Base-by-base conservation (phyloP, 768 basidiomycete genomes). In the Kockovaella imperatae region DNA sequence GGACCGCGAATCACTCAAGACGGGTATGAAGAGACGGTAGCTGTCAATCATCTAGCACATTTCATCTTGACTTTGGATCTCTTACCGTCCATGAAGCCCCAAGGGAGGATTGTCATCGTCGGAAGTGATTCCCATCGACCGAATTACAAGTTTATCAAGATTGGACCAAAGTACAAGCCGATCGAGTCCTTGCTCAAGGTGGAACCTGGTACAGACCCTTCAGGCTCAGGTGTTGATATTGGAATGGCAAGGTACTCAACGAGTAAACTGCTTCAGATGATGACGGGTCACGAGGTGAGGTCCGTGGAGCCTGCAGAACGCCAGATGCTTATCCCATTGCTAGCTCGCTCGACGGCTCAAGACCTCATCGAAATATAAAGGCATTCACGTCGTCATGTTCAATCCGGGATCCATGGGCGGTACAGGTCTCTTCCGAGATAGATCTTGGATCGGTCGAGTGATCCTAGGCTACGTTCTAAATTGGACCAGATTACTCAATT, bases 361-460 rank as follows among this genome's bases (percentile, higher is more conserved):
- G 18, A 4, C 31, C 13, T 35, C 35, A 17, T 35, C 45, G 13
- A 35, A 21, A 15, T 46, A 46, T 29, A 25, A 32, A 3, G 15
- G 21, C 20, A 35, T 46, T 35, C 5, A 25, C 23, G 34, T 35
- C 20, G 45, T 26, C 21, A 46, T 46, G 45, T 46, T 46, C 20
- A 35, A 46, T 24, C 45, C 45, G 7, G 45, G 45, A 35, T 35
- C 34, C n/a, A 46, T 46, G 45, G 45, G 45, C 45, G 35, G 45
- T 36, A 46, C 45, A 13, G 31, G 32, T 36, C 45, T 46, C 21
- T 29, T 46, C 32, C 45, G 45, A 11, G 45, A 46, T 17, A 20
- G 24, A 17, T 21, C 45, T 25, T 35, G 6, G 34, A 5, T 46
- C 35, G 13, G 10, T 3, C 45, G 18, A 23, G 17, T 25, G 4